Base-by-base conservation (phyloP, 306 rosid species). In the Trifolium pratense region DNA sequence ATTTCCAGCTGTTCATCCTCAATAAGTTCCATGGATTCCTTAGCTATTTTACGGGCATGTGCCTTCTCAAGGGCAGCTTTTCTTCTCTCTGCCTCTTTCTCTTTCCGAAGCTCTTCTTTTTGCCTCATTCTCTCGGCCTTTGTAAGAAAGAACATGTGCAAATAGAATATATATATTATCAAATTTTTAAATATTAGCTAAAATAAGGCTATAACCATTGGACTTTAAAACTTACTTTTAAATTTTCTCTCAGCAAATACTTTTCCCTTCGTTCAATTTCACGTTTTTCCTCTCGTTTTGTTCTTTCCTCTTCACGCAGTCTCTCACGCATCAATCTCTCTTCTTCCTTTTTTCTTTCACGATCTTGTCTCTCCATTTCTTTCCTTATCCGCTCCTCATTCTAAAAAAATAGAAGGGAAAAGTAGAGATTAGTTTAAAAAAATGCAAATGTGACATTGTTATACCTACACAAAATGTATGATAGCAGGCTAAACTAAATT, bases 1-100 rank as follows among this genome's bases (percentile, higher is more conserved):
- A 94, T 67, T 83, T 94, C 99, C 72, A 94, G 88, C 68, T 94
- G 99, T 75, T 91, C 99, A 77, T 94, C 99, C 87, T 94, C 97
- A 79, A 91, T 88, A 79, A 94, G 93, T 71, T 94, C 99, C 97
- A 94, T 89, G 78, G 99, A 91, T 81, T 94, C 97, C 82, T 86
- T 89, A 76, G 97, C 95, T 51, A 94, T 87, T 80, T 85, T 94
- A 42, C 96, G 96, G 43, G 97, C 97, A 73, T 90, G 87, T 59
- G 99, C 97, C 83, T 91, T 94, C 81, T 91, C 99, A 68, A 94
- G 81, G 42, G 99, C 97, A 80, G 89, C 96, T 88, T 94, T 87
- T 81, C 96, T 89, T 82, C 92, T 88, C 81, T 87, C 99, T 65
- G 79, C 96, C 74, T 94, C 99, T 83, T 70, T 91, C 80, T 94